Base-by-base conservation (phyloP, 1,139 yeast species). In the Yamadazyma sp. region DNA sequence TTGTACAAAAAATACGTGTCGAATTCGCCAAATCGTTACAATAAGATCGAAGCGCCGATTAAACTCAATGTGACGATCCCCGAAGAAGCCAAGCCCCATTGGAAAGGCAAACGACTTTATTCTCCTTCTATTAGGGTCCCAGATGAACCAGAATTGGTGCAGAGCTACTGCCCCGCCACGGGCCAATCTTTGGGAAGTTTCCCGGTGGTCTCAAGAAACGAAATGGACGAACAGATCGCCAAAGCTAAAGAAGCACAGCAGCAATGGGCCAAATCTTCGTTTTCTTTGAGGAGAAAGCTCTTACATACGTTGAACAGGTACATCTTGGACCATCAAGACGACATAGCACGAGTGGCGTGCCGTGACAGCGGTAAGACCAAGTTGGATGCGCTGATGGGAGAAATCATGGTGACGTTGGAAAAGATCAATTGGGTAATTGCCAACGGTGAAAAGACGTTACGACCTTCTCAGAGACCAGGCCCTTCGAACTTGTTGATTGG, bases 331-430 rank as follows among this genome's bases (percentile, higher is more conserved):
- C 83, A 92, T 59, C 98, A 92, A 60, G 92, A 84, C 40, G 81
- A 82, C 38, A 79, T 92, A 36, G 96, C 96, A 3, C 72, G 95
- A 37, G 84, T 92, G 7, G 97, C 98, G 0, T 92, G 98, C 61
- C 75, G 98, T 51, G 98, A 92, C 58, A 85, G 96, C 22, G 98
- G 98, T 26, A 92, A 92, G 59, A 91, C 98, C 2, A 83, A 86
- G 81, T 70, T 92, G 33, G 98, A 92, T 66, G 98, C 98, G 2
- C 83, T 92, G 42, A 83, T 92, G 84, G 98, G 98, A 33, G 98
- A 92, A 58, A 82, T 85, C 30, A 76, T 92, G 79, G 98, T 89
- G 9, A 91, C 98, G 0, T 70, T 91, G 49, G 98, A 92, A 59
- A 92, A 92, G 61, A 66, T 91, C 53, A 82, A 83, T 50, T 92